Base-by-base conservation (phyloP, 1,284 basidiomycete species). In the Leccinum cinnamomeum region DNA sequence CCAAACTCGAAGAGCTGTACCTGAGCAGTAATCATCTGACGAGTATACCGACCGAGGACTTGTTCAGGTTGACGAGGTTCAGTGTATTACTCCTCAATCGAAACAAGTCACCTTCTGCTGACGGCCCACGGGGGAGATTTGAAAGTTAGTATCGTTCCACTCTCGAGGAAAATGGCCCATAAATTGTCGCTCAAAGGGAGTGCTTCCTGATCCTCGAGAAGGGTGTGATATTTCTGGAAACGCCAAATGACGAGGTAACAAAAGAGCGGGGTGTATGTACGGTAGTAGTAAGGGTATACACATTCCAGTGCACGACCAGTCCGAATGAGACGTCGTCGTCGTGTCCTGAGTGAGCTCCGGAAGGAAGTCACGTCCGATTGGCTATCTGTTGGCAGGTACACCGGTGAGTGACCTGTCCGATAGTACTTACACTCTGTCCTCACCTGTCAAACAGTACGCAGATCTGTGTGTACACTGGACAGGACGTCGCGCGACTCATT, bases 11-110 rank as follows among this genome's bases (percentile, higher is more conserved):
- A 74, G 91, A 96, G 77, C 79, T 99, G 41, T 99, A 98, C 75
- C 81, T 99, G 6, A 94, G 92, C 67, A 95, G 97, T 37, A 99
- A 98, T 79, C 91, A 92, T 75, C 80, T 99, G 65, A 93, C 92
- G 25, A 92, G 86, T 63, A 81, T 99, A 50, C 97, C 97, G 0
- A 89, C 91, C 14, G 97, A 97, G 74, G 93, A 96, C 73, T 74
- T 97, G 56, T 87, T 88, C 60, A 81, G 83, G 63, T 75, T 96
- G 65, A 84, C 81, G 53, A 84, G 82, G 65, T 76, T 98, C 53
- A 81, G 84, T 55, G 85, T 91, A 35, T 78, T 99, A 20, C 97
- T 93, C 76, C 76, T 99, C 69, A 99, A 99, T 71, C 95, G 94
- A 35, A 99, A 99, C 79, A 91, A 90, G 20, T 37, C 12, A 37